Conservation (phyloP, 805 yeast genomes). For the Scheffersomyces lignosus region DNA sequence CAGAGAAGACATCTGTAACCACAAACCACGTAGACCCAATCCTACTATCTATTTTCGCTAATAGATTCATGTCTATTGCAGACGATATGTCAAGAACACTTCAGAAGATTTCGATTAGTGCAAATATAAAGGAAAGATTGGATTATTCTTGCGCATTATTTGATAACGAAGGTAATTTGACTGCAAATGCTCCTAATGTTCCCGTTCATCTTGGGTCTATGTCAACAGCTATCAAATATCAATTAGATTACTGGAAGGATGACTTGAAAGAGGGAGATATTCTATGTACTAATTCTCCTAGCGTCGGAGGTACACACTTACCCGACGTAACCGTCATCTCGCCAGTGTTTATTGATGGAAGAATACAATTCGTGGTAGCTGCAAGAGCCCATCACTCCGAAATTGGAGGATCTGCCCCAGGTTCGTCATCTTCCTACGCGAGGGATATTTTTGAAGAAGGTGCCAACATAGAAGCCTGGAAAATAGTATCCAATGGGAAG, state of each 20-base stretch:
- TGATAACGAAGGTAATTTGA: conserved; percentile 72
- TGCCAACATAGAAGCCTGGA: conserved; percentile 19
- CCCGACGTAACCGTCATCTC: conserved; percentile 54
- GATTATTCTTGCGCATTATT: conserved; percentile 86
- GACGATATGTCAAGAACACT: conserved; percentile 85
- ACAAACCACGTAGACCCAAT: conserved; percentile 57
- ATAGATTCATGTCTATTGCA: conserved; percentile 60
- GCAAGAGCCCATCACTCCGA: conserved; percentile 26
- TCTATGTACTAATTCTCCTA: conserved; percentile 76
- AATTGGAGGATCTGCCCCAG: conserved; percentile 22
- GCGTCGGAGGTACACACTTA: conserved; percentile 81
- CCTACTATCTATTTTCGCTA: conserved; percentile 72
- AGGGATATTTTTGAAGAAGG: conserved; percentile 22
- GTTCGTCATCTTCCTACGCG: conserved; percentile 18
- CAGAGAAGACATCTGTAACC: conserved; percentile 6
- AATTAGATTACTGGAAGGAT: conserved; percentile 63
- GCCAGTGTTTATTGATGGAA: conserved; percentile 19
- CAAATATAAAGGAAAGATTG: conserved; percentile 79
- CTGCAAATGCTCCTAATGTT: conserved; percentile 86
- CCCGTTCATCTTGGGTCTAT: conserved; percentile 88
- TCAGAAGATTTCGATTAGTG: conserved; percentile 76
- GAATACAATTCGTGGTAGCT: conserved; percentile 14
- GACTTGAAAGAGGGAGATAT: conserved; percentile 73
- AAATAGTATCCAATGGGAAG: conserved; percentile 14
- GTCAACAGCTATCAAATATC: conserved; percentile 75